A percentile compares a stretch with the other conserved stretches of the same genome.
phyloP scores from a whole-genome alignment of 805 yeast species.

The Sugiyamaella qingdaonensis region DNA sequence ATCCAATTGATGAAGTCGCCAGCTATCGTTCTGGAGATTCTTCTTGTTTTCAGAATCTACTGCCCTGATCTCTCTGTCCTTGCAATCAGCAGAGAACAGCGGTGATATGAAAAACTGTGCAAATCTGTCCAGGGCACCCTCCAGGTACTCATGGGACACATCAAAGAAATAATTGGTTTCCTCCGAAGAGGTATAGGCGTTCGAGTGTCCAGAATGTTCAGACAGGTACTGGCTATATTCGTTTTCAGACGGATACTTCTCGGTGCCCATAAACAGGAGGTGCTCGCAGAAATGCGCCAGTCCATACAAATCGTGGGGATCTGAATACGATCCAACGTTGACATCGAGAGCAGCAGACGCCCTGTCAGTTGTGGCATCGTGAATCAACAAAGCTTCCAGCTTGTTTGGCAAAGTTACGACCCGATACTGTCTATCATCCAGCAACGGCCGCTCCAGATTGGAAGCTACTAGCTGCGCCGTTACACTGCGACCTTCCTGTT shows the following conservation, averaged over 20 bases:
- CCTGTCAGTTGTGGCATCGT: slow-evolving; percentile 63
- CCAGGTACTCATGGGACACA: slow-evolving; percentile 65
- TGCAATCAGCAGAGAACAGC: slow-evolving; percentile 64
- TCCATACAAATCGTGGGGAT: slow-evolving; percentile 68
- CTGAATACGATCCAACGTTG: slow-evolving; percentile 75
- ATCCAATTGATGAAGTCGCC: slow-evolving; percentile 86
- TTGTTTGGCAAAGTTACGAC: slow-evolving; percentile 67
- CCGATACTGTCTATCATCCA: slow-evolving; percentile 75
- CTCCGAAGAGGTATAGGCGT: slow-evolving; percentile 86
- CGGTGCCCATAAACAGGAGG: slow-evolving; percentile 74
- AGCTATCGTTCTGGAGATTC: slow-evolving; percentile 80
- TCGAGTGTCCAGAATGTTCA: slow-evolving; percentile 82
- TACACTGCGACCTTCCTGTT: slow-evolving; percentile 1
- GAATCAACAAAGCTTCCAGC: slow-evolving; percentile 59
- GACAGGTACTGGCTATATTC: slow-evolving; percentile 71
- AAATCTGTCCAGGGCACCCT: slow-evolving; percentile 89
- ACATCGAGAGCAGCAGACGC: slow-evolving; percentile 73
- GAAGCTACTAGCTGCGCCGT: slow-evolving; percentile 15
- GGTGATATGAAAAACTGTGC: slow-evolving; percentile 90
- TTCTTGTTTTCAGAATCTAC: slow-evolving; percentile 96
- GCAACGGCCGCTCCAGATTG: slow-evolving; percentile 39
- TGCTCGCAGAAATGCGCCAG: slow-evolving; percentile 91
- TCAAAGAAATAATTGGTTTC: slow-evolving; percentile 92
- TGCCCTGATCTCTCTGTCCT: slow-evolving; percentile 89
- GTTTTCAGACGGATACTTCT: slow-evolving; percentile 69